phyloP scores from a whole-genome alignment of 768 basidiomycete species.

The Inosperma sp. region DNA sequence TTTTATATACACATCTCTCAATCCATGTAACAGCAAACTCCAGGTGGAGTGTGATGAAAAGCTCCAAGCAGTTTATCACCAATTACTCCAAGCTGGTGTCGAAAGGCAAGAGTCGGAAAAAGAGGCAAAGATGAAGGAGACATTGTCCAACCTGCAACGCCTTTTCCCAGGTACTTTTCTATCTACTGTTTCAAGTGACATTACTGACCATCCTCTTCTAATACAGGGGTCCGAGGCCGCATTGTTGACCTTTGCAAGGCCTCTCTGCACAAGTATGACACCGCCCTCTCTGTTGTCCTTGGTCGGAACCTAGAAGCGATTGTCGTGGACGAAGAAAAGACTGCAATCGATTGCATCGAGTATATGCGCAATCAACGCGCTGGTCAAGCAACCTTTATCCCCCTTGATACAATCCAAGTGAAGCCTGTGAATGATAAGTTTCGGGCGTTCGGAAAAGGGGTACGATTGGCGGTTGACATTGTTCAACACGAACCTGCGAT shows the following conservation, averaged over 20 bases:
- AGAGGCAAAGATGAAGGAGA: slow-evolving; percentile 82
- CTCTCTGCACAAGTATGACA: slow-evolving; percentile 86
- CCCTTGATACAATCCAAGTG: slow-evolving; percentile 94
- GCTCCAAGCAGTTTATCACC: slow-evolving; percentile 71
- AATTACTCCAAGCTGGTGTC: slow-evolving; percentile 85
- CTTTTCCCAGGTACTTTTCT: slow-evolving; percentile 75
- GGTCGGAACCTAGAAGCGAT: slow-evolving; percentile 94
- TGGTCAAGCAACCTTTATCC: slow-evolving; percentile 96
- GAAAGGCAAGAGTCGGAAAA: slow-evolving; percentile 85
- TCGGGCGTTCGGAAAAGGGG: slow-evolving; percentile 85
- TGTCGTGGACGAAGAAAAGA: slow-evolving; percentile 95
- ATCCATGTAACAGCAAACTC: slow-evolving; percentile 55
- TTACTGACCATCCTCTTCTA: background rate
- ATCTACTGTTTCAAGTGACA: background rate
- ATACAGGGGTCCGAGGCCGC: slow-evolving; percentile 81
- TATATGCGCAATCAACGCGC: slow-evolving; percentile 77
- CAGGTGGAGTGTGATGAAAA: slow-evolving; percentile 93
- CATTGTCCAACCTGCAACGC: slow-evolving; percentile 73
- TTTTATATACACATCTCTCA: background rate
- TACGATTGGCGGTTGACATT: slow-evolving; percentile 80
- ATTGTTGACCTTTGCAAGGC: slow-evolving; percentile 95
- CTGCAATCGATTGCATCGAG: slow-evolving; percentile 96
- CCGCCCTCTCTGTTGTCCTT: slow-evolving; percentile 85
- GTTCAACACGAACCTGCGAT: slow-evolving; percentile 79
- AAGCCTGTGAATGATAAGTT: slow-evolving; percentile 94